Conservation (phyloP, 768 basidiomycete genomes). For the Suillus sp. region DNA sequence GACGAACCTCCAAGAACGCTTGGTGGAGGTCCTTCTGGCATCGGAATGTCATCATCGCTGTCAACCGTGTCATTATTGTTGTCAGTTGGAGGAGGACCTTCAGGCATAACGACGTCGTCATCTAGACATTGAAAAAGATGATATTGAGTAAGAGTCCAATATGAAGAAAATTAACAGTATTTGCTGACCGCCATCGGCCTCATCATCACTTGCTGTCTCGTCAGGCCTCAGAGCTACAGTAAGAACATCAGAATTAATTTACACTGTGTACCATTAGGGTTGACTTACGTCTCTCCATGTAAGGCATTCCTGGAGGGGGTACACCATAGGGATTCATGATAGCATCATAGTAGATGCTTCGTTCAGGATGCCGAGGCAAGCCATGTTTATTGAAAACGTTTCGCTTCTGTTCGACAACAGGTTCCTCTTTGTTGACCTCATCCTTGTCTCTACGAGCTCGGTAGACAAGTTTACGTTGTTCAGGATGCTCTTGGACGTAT, state of each 20-base stretch:
- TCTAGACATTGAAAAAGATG: constrained; percentile 33
- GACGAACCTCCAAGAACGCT: constrained; percentile 27
- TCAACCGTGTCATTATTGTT: constrained; percentile 42
- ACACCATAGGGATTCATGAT: constrained; percentile 94
- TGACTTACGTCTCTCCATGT: constrained; percentile 77
- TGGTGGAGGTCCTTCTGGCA: constrained; percentile 84
- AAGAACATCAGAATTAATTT: constrained; percentile 6
- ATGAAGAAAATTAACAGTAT: constrained; percentile 4
- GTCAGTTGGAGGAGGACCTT: constrained; percentile 56
- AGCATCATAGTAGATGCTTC: constrained; percentile 90
- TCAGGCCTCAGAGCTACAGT: constrained; percentile 57
- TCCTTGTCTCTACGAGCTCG: constrained; percentile 48
- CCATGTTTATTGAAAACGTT: constrained; percentile 83
- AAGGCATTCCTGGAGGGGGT: constrained; percentile 97
- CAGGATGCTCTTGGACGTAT: constrained; percentile 91
- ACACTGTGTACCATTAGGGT: not conserved
- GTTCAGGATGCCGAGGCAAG: constrained; percentile 85
- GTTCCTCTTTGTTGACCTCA: constrained; percentile 43
- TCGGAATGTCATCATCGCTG: constrained; percentile 83
- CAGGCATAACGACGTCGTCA: constrained; percentile 68
- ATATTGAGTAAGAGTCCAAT: constrained; percentile 8
- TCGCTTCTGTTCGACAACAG: constrained; percentile 49
- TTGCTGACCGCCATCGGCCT: constrained; percentile 45
- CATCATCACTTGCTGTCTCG: constrained; percentile 66
- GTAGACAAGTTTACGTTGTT: constrained; percentile 85